Evolutionary conservation across 805 yeast genomes (phyloP).

Genomic region (Zygosaccharomyces bailii): DNA sequence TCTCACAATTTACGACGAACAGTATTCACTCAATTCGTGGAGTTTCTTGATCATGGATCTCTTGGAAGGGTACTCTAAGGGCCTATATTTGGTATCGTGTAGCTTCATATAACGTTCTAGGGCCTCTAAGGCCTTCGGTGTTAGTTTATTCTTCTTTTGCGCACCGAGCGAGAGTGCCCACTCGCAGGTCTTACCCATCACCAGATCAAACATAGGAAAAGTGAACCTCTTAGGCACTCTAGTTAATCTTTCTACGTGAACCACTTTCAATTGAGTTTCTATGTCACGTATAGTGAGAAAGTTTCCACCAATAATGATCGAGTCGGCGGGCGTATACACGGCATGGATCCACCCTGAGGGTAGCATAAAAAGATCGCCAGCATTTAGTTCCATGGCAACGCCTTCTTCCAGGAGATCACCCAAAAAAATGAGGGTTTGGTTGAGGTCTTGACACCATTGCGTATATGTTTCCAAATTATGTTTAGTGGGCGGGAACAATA

Average conservation of each 20-base stretch:
- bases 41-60: conserved; percentile 16
- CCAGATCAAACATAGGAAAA: conserved; percentile 70
- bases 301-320: conserved; percentile 85
- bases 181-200: conserved; percentile 40
- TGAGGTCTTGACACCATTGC: conserved; percentile 64
- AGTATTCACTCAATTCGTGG: conserved; percentile 2
- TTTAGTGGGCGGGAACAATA: conserved; percentile 75
- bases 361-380: conserved; percentile 75
- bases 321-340: conserved; percentile 77
- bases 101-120: conserved; percentile 17
- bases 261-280: conserved; percentile 58
- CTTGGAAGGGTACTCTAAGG: conserved; percentile 18
- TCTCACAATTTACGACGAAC: conserved; percentile 3
- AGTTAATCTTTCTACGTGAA: conserved; percentile 60
- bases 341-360: conserved; percentile 96
- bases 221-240: conserved; percentile 72
- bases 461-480: conserved; percentile 58
- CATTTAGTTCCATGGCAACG: conserved; percentile 47
- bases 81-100: conserved; percentile 20
- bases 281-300: conserved; percentile 66
- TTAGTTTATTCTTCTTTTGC: conserved; percentile 1
- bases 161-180: conserved; percentile 14
- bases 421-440: conserved; percentile 61
- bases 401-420: conserved; percentile 53
- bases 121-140: conserved; percentile 12